Percentiles rank a stretch among this genome's conserved stretches.
Evolutionary conservation across 257 asterid species (phyloP).

Genomic region (Rauvolfia tetraphylla): DNA sequence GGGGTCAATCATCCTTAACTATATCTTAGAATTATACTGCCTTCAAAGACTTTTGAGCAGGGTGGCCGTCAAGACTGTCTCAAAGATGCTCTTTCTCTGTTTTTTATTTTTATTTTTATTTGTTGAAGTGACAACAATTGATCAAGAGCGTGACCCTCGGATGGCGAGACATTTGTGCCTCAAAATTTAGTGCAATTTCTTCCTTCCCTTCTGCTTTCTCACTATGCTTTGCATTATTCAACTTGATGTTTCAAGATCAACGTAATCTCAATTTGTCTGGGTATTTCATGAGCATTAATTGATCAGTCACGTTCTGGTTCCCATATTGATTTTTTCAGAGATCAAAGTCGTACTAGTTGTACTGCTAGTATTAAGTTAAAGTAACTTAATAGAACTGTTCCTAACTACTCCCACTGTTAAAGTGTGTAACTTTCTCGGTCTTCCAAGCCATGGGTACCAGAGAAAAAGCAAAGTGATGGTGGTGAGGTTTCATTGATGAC

Average conservation of each 20-base stretch:
- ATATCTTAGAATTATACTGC: constrained; percentile 18
- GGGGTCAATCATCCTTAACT: constrained; percentile 27
- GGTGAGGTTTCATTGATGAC: constrained; percentile 3
- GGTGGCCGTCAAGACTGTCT: not conserved
- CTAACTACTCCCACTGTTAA: constrained; percentile 6
- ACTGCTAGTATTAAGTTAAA: not conserved
- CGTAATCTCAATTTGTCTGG: too few relatives aligned
- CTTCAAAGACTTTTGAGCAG: constrained; percentile 15
- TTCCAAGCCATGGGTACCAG: not conserved
- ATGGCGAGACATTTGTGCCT: not conserved
- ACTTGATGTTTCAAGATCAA: too few relatives aligned
- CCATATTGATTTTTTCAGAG: not conserved
- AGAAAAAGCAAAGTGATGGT: not conserved
- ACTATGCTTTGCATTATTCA: too few relatives aligned
- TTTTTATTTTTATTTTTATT: not conserved
- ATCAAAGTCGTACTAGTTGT: not conserved
- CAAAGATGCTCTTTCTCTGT: not conserved
- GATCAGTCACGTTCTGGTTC: not conserved
- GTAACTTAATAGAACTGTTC: not conserved
- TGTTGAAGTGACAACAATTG: not conserved
- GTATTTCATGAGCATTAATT: not conserved
- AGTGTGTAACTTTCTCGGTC: not conserved
- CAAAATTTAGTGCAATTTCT: too few relatives aligned
- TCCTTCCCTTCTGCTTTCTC: not conserved
- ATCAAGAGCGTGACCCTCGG: not conserved